phyloP scores from a whole-genome alignment of 441 rosid genomes.

The Gossypium aridum region DNA sequence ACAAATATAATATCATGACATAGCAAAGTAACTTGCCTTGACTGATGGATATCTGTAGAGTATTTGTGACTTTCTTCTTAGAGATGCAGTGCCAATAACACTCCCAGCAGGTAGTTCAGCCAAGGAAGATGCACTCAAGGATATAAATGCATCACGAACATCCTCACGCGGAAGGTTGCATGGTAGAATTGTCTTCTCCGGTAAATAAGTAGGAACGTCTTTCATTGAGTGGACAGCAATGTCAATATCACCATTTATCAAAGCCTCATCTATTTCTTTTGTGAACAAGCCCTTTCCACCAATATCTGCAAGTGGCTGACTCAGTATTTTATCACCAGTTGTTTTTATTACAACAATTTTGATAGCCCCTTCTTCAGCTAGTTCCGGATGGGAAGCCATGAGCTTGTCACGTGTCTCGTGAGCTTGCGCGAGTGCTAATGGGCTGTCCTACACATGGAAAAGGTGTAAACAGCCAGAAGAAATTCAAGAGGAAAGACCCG shows the following conservation, averaged over 20 bases:
- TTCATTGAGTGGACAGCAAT: slow-evolving; percentile 98
- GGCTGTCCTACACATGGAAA: slow-evolving; percentile 55
- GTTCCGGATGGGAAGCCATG: slow-evolving; percentile 62
- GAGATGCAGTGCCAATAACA: slow-evolving; percentile 90
- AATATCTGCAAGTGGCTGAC: slow-evolving; percentile 94
- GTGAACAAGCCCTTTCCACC: slow-evolving; percentile 98
- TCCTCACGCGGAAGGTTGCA: slow-evolving; percentile 92
- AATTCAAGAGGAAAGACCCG: background rate
- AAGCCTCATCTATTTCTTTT: slow-evolving; percentile 91
- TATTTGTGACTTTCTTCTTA: slow-evolving; percentile 89
- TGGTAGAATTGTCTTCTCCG: slow-evolving; percentile 73
- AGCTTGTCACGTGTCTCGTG: slow-evolving; percentile 81
- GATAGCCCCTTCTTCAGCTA: slow-evolving; percentile 85
- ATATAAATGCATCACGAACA: slow-evolving; percentile 91
- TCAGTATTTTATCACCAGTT: slow-evolving; percentile 85
- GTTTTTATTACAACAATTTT: slow-evolving; percentile 88
- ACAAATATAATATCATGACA: background rate
- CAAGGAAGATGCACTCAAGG: slow-evolving; percentile 48
- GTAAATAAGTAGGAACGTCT: slow-evolving; percentile 92
- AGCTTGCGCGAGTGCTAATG: slow-evolving; percentile 96
- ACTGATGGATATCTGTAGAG: slow-evolving; percentile 82
- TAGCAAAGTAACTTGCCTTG: slow-evolving; percentile 30
- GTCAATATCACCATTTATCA: slow-evolving; percentile 82
- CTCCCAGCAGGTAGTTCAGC: slow-evolving; percentile 86
- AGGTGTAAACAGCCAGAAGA: slow-evolving; percentile 27